phyloP scores from a whole-genome alignment of 257 asterid species.

The Jacaranda copaia region DNA sequence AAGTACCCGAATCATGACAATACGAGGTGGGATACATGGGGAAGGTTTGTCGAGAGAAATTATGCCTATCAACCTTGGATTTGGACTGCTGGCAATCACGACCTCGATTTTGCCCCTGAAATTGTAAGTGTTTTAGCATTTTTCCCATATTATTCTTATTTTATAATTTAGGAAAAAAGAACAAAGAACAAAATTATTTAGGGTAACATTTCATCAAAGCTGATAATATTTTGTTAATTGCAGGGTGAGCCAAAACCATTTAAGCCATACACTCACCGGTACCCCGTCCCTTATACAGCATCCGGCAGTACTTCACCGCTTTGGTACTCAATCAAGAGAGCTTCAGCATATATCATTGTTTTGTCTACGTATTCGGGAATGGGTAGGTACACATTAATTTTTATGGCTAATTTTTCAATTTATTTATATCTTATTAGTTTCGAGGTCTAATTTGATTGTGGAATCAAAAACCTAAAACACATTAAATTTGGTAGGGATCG shows the following conservation, averaged over 20 bases:
- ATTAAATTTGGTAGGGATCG: no score
- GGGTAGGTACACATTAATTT: neutral
- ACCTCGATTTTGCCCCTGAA: conserved; percentile 76
- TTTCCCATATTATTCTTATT: neutral
- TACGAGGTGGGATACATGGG: conserved; percentile 89
- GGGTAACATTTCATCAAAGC: no score
- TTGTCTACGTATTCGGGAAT: conserved; percentile 69
- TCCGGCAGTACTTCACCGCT: conserved; percentile 65
- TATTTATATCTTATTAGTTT: no score
- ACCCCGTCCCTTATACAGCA: conserved; percentile 61
- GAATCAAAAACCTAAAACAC: no score
- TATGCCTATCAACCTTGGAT: conserved; percentile 92
- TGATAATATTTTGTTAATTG: conserved; percentile 21
- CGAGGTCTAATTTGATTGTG: no score
- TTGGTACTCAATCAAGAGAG: conserved; percentile 87
- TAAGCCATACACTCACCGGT: conserved; percentile 72
- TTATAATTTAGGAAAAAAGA: no score
- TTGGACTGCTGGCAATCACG: conserved; percentile 88
- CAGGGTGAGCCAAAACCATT: conserved; percentile 84
- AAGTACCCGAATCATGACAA: conserved; percentile 69
- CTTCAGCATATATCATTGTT: conserved; percentile 77
- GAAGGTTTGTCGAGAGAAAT: conserved; percentile 77
- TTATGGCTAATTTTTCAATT: no score
- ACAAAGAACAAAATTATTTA: no score
- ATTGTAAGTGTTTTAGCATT: conserved; percentile 47